Base-by-base conservation (phyloP, 2,329 filamentous ascomycete genomes). In the Clonostachys chloroleuca region DNA sequence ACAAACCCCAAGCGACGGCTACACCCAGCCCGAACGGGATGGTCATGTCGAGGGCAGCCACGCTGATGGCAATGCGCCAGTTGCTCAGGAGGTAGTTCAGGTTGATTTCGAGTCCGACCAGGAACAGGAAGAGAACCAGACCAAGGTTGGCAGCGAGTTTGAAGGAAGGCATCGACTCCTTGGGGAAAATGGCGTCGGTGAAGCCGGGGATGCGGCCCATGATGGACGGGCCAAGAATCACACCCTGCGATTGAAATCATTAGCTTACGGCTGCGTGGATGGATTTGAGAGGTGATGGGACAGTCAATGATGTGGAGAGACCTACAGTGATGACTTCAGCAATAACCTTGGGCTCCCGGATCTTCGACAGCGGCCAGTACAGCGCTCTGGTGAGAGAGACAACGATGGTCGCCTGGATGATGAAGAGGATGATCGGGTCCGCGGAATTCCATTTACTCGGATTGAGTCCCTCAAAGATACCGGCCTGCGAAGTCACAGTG, bases 21-120 rank as follows among this genome's bases (percentile, higher is more conserved):
- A 80, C 86, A 48, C 91, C 91, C 6, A 95, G 66, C 5, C 83
- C 91, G 62, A 96, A 96, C 0, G 91, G 91, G 12, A 96, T 60
- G 6, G 81, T 72, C 84, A 96, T 91, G 42, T 90, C 90, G 5
- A 85, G 82, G 0, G 90, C 68, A 2, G 87, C 88, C 3, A 96
- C 91, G 56, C 83, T 87, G 16, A 86, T 64, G 1, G 91, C 90
- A 5, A 91, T 75, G 42, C 80, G 81, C 90, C 90, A 95, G 60
- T 95, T 95, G 58, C 78, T 83, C 33, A 84, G 66, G 50, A 95
- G 78, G 57, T 90, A 83, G 37, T 87, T 78, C 40, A 95, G 72
- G 59, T 96, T 89, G 41, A 92, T 89, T 69, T 96, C 91, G 4
- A 96, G 75, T 3, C 89, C 91, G 20, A 95, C 89, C 49, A 95